These are phyloP conservation scores for Gnaphalium uliginosum DNA, from an alignment of 129 eudicot genomes.

Conservation along the genomic window DNA sequence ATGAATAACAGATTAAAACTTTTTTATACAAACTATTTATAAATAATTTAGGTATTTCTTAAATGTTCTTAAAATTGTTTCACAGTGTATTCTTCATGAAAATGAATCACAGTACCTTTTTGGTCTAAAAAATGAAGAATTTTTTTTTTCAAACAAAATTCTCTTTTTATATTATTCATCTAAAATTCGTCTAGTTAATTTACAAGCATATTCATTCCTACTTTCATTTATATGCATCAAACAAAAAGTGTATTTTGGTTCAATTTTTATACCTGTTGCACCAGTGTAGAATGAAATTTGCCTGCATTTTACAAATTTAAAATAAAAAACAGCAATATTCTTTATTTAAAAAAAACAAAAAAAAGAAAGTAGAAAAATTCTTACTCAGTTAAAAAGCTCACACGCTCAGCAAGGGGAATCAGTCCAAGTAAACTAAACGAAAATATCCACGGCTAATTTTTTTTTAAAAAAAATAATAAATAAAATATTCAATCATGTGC, in stretches of 20 bases:
- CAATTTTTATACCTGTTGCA: constrained; percentile 64
- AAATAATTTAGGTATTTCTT: no score
- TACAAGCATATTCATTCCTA: no score
- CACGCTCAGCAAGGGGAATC: constrained; percentile 81
- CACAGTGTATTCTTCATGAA: background rate
- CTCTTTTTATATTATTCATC: no score
- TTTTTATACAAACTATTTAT: no score
- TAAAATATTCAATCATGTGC: background rate
- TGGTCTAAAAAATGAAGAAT: no score
- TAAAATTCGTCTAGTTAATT: no score
- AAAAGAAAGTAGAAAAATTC: background rate
- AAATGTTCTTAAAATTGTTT: no score
- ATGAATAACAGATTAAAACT: background rate
- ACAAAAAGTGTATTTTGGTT: background rate
- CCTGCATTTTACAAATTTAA: constrained; percentile 44
- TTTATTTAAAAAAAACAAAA: background rate
- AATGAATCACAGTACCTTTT: no score
- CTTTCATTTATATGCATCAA: no score
- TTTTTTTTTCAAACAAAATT: no score
- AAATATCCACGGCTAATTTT: constrained; percentile 77
- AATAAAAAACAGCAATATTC: background rate
- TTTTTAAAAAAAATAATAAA: background rate
- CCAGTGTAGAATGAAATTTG: constrained; percentile 84
- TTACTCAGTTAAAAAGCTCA: constrained; percentile 89
- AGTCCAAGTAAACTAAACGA: constrained; percentile 75